Percentiles rank a stretch among this genome's conserved stretches.
Conservation (phyloP, 305 asterid genomes). For the Euphrasia arctica region DNA sequence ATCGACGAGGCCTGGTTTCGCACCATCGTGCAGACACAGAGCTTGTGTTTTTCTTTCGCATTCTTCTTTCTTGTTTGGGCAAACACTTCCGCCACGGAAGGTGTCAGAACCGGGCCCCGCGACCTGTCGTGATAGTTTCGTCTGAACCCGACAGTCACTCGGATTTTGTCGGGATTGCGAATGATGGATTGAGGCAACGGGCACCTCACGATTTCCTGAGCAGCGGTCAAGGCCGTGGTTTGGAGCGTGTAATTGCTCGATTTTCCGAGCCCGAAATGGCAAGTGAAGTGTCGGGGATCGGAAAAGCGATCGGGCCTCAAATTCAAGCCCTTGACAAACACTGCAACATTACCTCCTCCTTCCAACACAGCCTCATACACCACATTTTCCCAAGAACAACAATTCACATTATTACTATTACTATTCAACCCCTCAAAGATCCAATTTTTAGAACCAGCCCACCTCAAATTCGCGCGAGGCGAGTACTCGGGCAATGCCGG, state of each 20-base stretch:
- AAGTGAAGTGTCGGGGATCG: conserved; percentile 60
- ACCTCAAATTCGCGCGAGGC: conserved; percentile 38
- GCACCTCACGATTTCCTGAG: conserved; percentile 7
- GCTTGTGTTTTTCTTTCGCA: conserved; percentile 15
- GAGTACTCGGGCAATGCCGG: conserved; percentile 48
- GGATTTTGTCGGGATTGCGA: neutral
- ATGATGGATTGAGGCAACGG: neutral
- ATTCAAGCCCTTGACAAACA: conserved; percentile 91
- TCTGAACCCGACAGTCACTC: conserved; percentile 1
- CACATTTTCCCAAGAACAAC: conserved; percentile 70
- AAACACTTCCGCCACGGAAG: neutral
- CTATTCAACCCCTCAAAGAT: neutral
- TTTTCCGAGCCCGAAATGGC: conserved; percentile 66
- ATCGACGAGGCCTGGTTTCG: conserved; percentile 63
- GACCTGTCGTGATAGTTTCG: neutral
- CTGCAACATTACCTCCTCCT: conserved; percentile 53
- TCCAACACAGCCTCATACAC: conserved; percentile 71
- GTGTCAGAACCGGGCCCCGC: neutral
- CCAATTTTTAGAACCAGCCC: conserved; percentile 25
- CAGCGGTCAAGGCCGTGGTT: conserved; percentile 37
- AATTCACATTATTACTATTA: conserved; percentile 29
- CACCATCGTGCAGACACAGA: conserved; percentile 79
- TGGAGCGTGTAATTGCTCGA: conserved; percentile 34
- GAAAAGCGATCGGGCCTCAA: conserved; percentile 64
- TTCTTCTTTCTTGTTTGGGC: neutral